These are phyloP conservation scores for Globisporangium lucens DNA, from an alignment of 352 stramenopile species.

Conservation along the genomic window DNA sequence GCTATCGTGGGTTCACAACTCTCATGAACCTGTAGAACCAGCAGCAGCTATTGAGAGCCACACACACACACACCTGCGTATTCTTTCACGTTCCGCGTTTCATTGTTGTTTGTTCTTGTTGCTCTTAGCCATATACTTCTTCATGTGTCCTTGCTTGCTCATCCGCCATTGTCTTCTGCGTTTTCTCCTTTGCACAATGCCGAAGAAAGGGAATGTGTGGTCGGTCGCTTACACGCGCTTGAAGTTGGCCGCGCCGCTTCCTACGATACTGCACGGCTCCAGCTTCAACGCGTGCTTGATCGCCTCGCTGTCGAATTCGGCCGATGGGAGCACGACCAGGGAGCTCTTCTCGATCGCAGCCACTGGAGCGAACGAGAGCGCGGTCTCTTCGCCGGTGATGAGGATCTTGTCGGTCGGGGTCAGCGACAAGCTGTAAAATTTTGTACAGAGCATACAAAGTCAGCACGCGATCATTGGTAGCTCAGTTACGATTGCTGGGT, in stretches of 20 bases:
- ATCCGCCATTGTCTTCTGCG: not conserved
- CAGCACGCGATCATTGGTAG: not conserved
- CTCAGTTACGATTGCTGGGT: not conserved
- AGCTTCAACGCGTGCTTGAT: conserved; percentile 73
- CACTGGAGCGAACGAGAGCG: conserved; percentile 68
- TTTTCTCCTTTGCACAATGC: not conserved
- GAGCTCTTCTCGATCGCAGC: conserved; percentile 72
- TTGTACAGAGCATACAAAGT: not conserved
- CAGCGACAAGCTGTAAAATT: conserved; percentile 54
- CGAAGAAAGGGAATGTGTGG: not conserved
- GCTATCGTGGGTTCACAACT: not conserved
- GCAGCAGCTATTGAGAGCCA: not conserved
- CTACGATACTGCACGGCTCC: conserved; percentile 77
- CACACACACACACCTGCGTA: not conserved
- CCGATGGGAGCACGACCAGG: conserved; percentile 75
- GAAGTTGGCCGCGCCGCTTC: conserved; percentile 70
- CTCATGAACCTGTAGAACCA: not conserved
- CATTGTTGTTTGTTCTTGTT: conserved; percentile 5
- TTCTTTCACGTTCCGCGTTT: not conserved
- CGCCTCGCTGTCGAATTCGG: conserved; percentile 63
- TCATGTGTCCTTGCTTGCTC: conserved; percentile 3
- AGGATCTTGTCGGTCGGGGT: conserved; percentile 80
- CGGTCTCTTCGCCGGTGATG: conserved; percentile 61
- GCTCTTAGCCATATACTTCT: conserved; percentile 11
- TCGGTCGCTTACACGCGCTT: conserved; percentile 66